phyloP scores from a whole-genome alignment of 208 protist species.

The Leishmania tropica region DNA sequence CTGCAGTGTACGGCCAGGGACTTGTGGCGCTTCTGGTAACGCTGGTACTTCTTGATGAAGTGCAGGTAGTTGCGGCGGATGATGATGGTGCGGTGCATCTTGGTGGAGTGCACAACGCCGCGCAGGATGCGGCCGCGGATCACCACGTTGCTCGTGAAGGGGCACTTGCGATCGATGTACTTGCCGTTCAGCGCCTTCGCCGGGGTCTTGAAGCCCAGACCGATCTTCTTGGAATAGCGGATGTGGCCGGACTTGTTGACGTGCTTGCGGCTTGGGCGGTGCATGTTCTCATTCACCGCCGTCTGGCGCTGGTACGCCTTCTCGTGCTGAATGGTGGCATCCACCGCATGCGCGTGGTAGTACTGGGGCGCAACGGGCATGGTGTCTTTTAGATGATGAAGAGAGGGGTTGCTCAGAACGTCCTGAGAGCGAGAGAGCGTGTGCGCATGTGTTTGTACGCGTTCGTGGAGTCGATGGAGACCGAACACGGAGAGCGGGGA shows the following conservation, averaged over 20 bases:
- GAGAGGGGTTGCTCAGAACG: conserved; percentile 7
- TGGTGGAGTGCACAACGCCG: conserved; percentile 97
- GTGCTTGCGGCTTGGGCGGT: conserved; percentile 61
- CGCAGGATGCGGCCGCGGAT: conserved; percentile 99
- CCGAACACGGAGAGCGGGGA: not conserved
- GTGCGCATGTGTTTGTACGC: not conserved
- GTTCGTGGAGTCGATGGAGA: not conserved
- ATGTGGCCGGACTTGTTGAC: conserved; percentile 80
- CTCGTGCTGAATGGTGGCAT: conserved; percentile 90
- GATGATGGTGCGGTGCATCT: conserved; percentile 99
- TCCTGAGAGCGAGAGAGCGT: not conserved
- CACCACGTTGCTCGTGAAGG: conserved; percentile 99
- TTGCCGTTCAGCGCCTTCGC: conserved; percentile 97
- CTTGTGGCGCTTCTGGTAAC: conserved; percentile 99
- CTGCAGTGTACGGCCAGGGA: conserved; percentile 99
- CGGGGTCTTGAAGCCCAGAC: conserved; percentile 99
- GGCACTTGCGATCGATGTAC: conserved; percentile 99
- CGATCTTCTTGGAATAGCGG: conserved; percentile 93
- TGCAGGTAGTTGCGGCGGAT: conserved; percentile 99
- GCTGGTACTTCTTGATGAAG: conserved; percentile 99
- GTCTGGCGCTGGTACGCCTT: conserved; percentile 94
- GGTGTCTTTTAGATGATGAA: not conserved
- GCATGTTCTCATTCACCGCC: conserved; percentile 91
- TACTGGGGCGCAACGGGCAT: conserved; percentile 65
- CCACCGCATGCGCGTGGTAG: conserved; percentile 69